phyloP scores from a whole-genome alignment of 768 basidiomycete genomes.

The Xerocomellus dryophilus region DNA sequence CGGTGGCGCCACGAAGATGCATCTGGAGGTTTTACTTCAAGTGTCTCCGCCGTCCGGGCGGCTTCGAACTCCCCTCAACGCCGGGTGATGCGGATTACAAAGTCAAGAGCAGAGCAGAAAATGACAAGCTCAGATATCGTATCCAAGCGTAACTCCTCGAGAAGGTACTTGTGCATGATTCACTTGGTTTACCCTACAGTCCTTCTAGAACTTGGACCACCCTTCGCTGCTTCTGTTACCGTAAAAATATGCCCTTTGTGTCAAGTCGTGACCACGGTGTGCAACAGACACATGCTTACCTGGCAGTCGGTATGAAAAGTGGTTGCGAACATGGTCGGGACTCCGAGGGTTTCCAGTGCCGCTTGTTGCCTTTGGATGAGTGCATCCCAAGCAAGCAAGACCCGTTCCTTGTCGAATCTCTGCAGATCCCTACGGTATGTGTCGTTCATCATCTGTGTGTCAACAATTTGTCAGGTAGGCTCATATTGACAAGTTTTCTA shows the following conservation, averaged over 20 bases:
- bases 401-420: conserved; percentile 68
- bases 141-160: background rate
- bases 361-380: conserved; percentile 70
- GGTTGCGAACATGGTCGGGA: conserved; percentile 73
- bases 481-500: conserved; percentile 2
- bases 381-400: conserved; percentile 72
- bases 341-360: conserved; percentile 52
- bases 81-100: background rate
- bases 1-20: background rate
- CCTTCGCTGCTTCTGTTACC: conserved; percentile 59
- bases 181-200: conserved; percentile 31
- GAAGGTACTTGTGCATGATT: conserved; percentile 1
- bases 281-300: conserved; percentile 38
- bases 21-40: conserved; percentile 2
- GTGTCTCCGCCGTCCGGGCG: conserved; percentile 4
- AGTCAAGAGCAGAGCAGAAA: background rate
- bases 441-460: conserved; percentile 57
- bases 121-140: background rate
- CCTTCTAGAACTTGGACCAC: conserved; percentile 67
- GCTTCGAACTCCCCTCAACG: background rate
- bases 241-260: background rate
- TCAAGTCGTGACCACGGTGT: background rate
- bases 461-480: conserved; percentile 15
- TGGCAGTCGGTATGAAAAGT: conserved; percentile 47
- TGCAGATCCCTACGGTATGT: conserved; percentile 62